Percentiles rank a stretch among this genome's conserved stretches.
These are phyloP conservation scores for Boechera stricta DNA, from an alignment of 345 rosid species.

Conservation along the genomic window DNA sequence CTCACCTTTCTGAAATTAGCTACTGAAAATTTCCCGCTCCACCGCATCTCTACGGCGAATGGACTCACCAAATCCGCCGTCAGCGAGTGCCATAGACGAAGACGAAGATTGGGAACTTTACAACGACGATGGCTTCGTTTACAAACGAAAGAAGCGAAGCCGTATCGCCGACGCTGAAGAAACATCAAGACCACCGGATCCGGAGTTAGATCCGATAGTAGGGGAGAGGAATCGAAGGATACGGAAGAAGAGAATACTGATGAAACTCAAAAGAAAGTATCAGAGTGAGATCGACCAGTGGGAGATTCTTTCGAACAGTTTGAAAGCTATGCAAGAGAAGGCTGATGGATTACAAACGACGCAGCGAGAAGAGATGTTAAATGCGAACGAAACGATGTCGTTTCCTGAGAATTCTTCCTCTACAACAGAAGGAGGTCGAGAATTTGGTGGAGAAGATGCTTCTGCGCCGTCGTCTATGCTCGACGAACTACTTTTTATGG, in stretches of 20 bases:
- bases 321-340: conserved; percentile 59
- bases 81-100: too few species aligned
- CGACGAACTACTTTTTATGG: conserved; percentile 69
- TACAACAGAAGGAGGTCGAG: background rate
- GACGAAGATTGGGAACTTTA: conserved; percentile 65
- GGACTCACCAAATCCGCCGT: too few species aligned
- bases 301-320: conserved; percentile 65
- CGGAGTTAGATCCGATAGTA: conserved; percentile 45
- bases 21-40: too few species aligned
- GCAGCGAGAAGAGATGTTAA: conserved; percentile 31
- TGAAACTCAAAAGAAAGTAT: conserved; percentile 61
- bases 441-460: conserved; percentile 26
- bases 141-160: conserved; percentile 67
- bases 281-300: conserved; percentile 65
- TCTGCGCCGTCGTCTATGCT: conserved; percentile 41
- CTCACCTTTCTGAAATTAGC: too few species aligned
- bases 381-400: conserved; percentile 37
- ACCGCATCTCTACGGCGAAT: too few species aligned
- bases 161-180: conserved; percentile 32
- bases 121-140: conserved; percentile 80
- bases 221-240: conserved; percentile 54
- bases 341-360: conserved; percentile 41
- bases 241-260: conserved; percentile 56
- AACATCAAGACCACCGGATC: conserved; percentile 36
- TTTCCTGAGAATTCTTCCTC: background rate